Conservation (phyloP, 2,329 filamentous ascomycete genomes). For the Celoporthe dispersa region DNA sequence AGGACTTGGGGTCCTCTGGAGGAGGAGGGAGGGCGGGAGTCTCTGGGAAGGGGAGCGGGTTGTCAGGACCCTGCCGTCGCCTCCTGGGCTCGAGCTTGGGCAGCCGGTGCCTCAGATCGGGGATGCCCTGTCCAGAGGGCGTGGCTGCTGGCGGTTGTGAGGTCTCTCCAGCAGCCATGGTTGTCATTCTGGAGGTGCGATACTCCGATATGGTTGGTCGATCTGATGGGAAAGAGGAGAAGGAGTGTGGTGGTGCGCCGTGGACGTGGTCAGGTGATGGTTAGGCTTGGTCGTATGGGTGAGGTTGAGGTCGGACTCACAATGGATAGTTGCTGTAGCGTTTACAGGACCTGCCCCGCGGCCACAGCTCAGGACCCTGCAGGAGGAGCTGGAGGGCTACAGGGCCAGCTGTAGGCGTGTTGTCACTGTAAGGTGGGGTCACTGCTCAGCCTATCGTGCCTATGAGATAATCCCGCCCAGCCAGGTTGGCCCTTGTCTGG, state of each 20-base stretch:
- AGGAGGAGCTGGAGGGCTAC: neutral
- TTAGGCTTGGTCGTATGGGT: neutral
- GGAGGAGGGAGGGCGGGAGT: constrained; percentile 76
- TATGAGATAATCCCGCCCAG: constrained; percentile 26
- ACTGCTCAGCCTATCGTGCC: constrained; percentile 24
- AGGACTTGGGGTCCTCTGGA: constrained; percentile 62
- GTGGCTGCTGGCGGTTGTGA: neutral
- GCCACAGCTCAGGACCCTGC: constrained; percentile 11
- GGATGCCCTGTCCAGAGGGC: constrained; percentile 37
- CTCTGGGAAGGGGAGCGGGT: constrained; percentile 68
- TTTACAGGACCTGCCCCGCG: neutral
- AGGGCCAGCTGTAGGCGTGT: constrained; percentile 20
- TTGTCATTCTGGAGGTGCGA: neutral
- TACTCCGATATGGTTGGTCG: neutral
- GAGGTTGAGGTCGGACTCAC: neutral
- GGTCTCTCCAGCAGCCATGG: constrained; percentile 3
- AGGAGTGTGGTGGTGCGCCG: neutral
- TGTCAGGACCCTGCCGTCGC: constrained; percentile 55
- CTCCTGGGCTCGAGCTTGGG: constrained; percentile 71
- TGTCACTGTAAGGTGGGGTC: constrained; percentile 17
- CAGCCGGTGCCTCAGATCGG: constrained; percentile 60
- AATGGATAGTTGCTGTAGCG: neutral
- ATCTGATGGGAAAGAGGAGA: neutral
- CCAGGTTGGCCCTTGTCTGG: constrained; percentile 8
- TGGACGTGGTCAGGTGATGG: neutral